Conservation (phyloP, 2,329 filamentous ascomycete species). For the Diaporthe eres region DNA sequence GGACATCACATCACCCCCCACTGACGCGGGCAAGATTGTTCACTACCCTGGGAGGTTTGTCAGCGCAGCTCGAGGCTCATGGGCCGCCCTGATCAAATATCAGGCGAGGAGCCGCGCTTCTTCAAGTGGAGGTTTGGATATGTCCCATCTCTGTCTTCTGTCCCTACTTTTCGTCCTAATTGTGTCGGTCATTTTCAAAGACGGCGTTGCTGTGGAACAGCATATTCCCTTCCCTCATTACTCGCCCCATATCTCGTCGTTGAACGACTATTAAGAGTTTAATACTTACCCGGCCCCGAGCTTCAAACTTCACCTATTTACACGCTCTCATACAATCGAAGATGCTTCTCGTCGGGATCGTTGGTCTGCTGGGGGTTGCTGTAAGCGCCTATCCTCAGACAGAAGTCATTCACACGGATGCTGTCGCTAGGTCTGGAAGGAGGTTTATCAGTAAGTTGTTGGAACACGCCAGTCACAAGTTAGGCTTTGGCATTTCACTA, state of each 20-base stretch:
- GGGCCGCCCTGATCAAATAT: constrained; percentile 6
- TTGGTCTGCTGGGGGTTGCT: constrained; percentile 11
- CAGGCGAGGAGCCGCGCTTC: constrained; percentile 3
- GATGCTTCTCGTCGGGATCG: constrained; percentile 5
- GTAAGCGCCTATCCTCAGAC: constrained; percentile 17
- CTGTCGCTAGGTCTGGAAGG: constrained; percentile 19
- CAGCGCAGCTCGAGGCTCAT: constrained; percentile 18
- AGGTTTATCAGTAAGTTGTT: constrained; percentile 16
- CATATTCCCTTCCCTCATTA: constrained; percentile 7
- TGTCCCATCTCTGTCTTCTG: constrained; percentile 1
- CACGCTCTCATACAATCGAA: not conserved
- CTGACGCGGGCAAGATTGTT: constrained; percentile 1
- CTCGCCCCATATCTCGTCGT: not conserved
- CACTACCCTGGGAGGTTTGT: not conserved
- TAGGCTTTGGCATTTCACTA: not conserved
- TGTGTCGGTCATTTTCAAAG: constrained; percentile 11
- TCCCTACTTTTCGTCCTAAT: not conserved
- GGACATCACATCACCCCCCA: constrained; percentile 28
- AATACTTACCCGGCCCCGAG: not conserved
- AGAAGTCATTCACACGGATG: constrained; percentile 25
- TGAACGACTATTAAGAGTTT: constrained; percentile 29
- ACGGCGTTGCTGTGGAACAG: constrained; percentile 20
- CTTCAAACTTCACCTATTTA: not conserved
- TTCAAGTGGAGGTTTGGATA: not conserved
- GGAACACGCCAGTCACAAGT: not conserved